Evolutionary conservation across 352 stramenopile genomes (phyloP).

Genomic region (Globisporangium okanoganense): DNA sequence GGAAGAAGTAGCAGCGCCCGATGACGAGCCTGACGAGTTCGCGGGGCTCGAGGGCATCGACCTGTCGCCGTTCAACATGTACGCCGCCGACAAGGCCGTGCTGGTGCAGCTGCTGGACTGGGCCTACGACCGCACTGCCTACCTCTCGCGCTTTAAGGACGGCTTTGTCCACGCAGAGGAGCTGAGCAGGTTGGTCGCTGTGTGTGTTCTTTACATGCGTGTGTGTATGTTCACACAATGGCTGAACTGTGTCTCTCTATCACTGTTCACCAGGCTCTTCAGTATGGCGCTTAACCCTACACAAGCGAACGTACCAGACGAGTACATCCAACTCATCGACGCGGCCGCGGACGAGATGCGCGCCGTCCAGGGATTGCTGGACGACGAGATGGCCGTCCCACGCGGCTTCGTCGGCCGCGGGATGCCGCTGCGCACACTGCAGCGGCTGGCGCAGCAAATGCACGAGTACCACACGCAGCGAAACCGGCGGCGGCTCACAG

Average conservation of each 20-base stretch:
- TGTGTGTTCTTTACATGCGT: neutral
- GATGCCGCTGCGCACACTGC: constrained; percentile 44
- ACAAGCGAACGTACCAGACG: constrained; percentile 38
- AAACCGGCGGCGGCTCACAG: constrained; percentile 16
- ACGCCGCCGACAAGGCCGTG: constrained; percentile 43
- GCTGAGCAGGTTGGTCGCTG: constrained; percentile 15
- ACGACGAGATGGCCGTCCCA: constrained; percentile 40
- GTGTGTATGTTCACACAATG: neutral
- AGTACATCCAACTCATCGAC: constrained; percentile 34
- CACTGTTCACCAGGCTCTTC: constrained; percentile 30
- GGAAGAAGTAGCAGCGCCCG: neutral
- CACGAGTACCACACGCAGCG: constrained; percentile 28
- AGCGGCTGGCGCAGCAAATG: constrained; percentile 34
- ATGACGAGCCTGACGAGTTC: constrained; percentile 11
- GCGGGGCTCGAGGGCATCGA: constrained; percentile 42
- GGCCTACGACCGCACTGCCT: constrained; percentile 50
- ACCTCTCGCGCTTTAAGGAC: constrained; percentile 35
- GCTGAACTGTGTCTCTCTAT: neutral
- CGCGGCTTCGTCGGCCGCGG: constrained; percentile 54
- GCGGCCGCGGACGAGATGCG: constrained; percentile 33
- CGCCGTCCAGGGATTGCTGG: constrained; percentile 37
- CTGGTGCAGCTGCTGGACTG: constrained; percentile 58
- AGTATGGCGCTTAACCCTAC: constrained; percentile 53
- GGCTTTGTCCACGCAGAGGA: constrained; percentile 48
- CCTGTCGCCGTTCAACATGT: constrained; percentile 52